Evolutionary conservation across 352 stramenopile genomes (phyloP).

Genomic region (Phytophthora pistaciae): DNA sequence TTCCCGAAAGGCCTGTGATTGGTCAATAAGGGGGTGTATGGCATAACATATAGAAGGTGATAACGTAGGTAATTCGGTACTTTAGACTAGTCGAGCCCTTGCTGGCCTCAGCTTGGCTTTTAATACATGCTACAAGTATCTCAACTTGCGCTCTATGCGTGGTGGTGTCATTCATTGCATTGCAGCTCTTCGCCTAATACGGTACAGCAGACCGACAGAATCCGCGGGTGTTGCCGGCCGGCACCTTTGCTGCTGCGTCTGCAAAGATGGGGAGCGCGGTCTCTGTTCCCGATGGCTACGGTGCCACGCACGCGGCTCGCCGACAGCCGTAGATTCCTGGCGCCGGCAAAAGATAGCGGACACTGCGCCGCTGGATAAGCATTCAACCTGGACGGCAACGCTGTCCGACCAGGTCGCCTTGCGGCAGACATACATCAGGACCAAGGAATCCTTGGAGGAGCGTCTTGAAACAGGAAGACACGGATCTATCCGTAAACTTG

Average conservation of each 20-base stretch:
- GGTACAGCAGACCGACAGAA: constrained; percentile 14
- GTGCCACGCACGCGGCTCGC: constrained; percentile 11
- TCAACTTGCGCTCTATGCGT: neutral
- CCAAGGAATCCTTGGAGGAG: neutral
- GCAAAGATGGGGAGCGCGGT: constrained; percentile 23
- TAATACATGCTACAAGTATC: neutral
- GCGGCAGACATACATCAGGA: neutral
- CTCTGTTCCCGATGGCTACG: constrained; percentile 22
- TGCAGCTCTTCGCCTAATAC: neutral
- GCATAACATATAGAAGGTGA: too few relatives aligned
- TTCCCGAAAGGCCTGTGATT: too few relatives aligned
- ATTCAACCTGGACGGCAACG: constrained; percentile 14
- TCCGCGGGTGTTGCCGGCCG: constrained; percentile 18
- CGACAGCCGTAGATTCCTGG: constrained; percentile 23
- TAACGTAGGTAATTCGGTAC: too few relatives aligned
- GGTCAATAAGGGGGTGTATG: too few relatives aligned
- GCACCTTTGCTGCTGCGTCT: constrained; percentile 11
- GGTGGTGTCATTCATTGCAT: neutral
- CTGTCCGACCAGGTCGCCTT: constrained; percentile 18
- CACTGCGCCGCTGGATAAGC: constrained; percentile 4
- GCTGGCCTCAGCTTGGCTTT: neutral
- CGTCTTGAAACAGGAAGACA: too few relatives aligned
- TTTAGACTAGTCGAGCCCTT: neutral
- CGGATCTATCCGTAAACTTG: too few relatives aligned
- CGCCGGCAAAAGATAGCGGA: neutral